These are phyloP conservation scores for Geranium rotundifolium DNA, from an alignment of 345 rosid genomes.

Conservation along the genomic window DNA sequence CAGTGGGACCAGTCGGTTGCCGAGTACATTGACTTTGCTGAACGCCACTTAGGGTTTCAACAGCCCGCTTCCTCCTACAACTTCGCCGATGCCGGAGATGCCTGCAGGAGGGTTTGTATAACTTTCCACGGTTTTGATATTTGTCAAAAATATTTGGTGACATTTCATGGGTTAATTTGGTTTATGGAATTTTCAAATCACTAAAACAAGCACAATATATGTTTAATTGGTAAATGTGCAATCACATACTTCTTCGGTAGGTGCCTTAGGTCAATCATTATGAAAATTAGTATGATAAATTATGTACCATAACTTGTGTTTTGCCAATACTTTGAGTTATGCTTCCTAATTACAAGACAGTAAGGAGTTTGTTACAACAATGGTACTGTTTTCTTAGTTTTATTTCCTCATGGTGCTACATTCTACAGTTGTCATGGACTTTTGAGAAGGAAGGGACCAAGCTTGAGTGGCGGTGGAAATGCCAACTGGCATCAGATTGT, in stretches of 20 bases:
- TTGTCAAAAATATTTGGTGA: not conserved
- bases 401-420: not conserved
- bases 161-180: too few relatives aligned
- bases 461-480: constrained; percentile 92
- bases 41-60: constrained; percentile 72
- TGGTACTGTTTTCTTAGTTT: too few relatives aligned
- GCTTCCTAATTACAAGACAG: too few relatives aligned
- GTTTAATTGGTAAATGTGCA: too few relatives aligned
- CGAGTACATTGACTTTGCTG: constrained; percentile 62
- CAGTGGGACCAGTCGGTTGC: constrained; percentile 78
- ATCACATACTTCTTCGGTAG: too few relatives aligned
- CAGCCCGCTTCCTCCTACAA: constrained; percentile 52
- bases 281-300: too few relatives aligned
- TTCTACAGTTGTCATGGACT: constrained; percentile 74
- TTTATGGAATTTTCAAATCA: too few relatives aligned
- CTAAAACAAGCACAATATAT: too few relatives aligned
- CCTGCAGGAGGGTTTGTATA: constrained; percentile 48
- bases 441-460: constrained; percentile 84
- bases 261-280: too few relatives aligned
- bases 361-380: too few relatives aligned
- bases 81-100: constrained; percentile 69
- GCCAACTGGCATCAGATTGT: constrained; percentile 39
- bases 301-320: too few relatives aligned
- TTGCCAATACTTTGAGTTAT: too few relatives aligned
- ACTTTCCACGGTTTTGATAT: not conserved